Evolutionary conservation across 2,329 filamentous ascomycete species (phyloP).

Genomic region (Sclerotinia borealis): DNA sequence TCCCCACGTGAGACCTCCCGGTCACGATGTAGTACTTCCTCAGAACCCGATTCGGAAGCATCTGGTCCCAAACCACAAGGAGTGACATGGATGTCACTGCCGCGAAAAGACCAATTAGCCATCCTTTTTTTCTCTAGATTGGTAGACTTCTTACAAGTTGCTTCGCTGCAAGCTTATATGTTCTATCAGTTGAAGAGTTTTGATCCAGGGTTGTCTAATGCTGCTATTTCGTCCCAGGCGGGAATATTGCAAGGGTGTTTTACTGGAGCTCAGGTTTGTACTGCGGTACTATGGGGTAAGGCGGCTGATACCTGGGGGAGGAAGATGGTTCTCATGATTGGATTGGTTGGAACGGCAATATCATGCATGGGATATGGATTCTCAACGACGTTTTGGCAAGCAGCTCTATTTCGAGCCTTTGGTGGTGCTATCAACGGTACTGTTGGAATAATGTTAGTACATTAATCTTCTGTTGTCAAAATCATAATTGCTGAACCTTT

Average conservation of each 20-base stretch:
- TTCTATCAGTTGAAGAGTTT: slow-evolving; percentile 87
- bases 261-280: slow-evolving; percentile 75
- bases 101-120: slow-evolving; percentile 68
- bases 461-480: background rate
- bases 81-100: slow-evolving; percentile 66
- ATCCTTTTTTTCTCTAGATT: slow-evolving; percentile 74
- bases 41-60: slow-evolving; percentile 4
- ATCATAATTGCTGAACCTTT: background rate
- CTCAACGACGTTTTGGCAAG: slow-evolving; percentile 59
- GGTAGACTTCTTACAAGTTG: slow-evolving; percentile 77
- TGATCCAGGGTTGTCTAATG: slow-evolving; percentile 44
- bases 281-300: slow-evolving; percentile 75
- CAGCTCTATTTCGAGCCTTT: slow-evolving; percentile 67
- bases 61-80: slow-evolving; percentile 20
- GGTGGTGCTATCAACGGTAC: slow-evolving; percentile 72
- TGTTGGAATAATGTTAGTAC: slow-evolving; percentile 63
- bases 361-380: slow-evolving; percentile 63
- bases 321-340: slow-evolving; percentile 75
- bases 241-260: slow-evolving; percentile 75
- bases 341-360: slow-evolving; percentile 59
- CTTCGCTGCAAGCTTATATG: slow-evolving; percentile 62
- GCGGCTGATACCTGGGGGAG: slow-evolving; percentile 62
- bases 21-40: slow-evolving; percentile 1
- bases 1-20: slow-evolving; percentile 1
- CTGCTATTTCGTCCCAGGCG: slow-evolving; percentile 69